These are phyloP conservation scores for Nannochloropsis salina DNA, from an alignment of 108 stramenopile species.

Conservation along the genomic window DNA sequence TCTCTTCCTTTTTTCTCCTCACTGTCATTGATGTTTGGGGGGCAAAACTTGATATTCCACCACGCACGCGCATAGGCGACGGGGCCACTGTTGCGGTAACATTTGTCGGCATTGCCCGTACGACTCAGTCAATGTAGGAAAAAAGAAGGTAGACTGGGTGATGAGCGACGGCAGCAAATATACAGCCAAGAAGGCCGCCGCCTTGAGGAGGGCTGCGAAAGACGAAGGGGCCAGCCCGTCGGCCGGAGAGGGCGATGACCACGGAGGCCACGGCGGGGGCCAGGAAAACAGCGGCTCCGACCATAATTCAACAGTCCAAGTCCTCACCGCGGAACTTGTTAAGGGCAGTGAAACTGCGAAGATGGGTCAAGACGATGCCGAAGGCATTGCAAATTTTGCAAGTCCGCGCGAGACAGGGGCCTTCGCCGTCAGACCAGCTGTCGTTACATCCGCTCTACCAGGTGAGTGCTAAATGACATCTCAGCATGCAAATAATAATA, in stretches of 20 bases:
- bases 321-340: too few species aligned
- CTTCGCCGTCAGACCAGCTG: too few species aligned
- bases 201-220: background rate
- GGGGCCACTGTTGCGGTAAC: conserved; percentile 30
- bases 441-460: background rate
- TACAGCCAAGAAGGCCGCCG: conserved; percentile 13
- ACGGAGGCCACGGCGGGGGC: background rate
- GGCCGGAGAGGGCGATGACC: background rate
- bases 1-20: background rate
- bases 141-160: conserved; percentile 22
- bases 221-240: background rate
- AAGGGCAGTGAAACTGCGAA: too few species aligned
- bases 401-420: too few species aligned
- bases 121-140: conserved; percentile 24
- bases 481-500: background rate
- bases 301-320: too few species aligned
- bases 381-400: too few species aligned
- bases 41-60: background rate
- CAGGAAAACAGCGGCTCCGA: too few species aligned
- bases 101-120: conserved; percentile 33
- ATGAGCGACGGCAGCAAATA: background rate
- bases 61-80: background rate
- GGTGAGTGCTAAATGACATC: background rate
- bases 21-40: too few species aligned
- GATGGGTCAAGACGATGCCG: too few species aligned